Conservation (phyloP, 495 filamentous ascomycete genomes). For the Penicillium bovifimosum region DNA sequence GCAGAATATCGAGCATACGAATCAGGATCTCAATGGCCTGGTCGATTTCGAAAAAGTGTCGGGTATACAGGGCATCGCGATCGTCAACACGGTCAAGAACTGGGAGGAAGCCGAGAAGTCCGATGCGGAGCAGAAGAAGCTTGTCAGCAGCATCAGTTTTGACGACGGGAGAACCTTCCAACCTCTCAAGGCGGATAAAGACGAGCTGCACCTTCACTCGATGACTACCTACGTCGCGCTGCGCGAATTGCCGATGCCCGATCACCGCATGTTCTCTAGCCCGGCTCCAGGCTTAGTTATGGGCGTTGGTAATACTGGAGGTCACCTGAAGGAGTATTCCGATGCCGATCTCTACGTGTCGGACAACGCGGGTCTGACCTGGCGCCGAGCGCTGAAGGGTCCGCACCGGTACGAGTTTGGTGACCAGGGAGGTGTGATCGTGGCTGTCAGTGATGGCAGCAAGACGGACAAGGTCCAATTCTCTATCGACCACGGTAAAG, state of each 20-base stretch:
- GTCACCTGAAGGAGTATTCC: conserved; percentile 56
- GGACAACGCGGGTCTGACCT: conserved; percentile 83
- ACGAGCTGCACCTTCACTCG: conserved; percentile 79
- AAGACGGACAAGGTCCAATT: conserved; percentile 64
- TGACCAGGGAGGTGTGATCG: conserved; percentile 79
- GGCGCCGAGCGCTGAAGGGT: conserved; percentile 66
- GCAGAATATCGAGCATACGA: conserved; percentile 83
- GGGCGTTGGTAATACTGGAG: conserved; percentile 85
- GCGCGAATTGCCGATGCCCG: conserved; percentile 54
- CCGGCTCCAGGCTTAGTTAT: conserved; percentile 88
- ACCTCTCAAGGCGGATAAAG: conserved; percentile 51
- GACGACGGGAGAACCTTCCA: conserved; percentile 84
- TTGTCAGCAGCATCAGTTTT: conserved; percentile 80
- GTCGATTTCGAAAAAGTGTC: conserved; percentile 94
- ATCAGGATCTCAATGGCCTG: conserved; percentile 60
- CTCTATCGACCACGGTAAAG: conserved; percentile 80
- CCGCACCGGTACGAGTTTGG: conserved; percentile 95
- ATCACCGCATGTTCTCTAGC: conserved; percentile 80
- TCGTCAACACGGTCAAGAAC: conserved; percentile 88
- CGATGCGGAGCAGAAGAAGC: conserved; percentile 50
- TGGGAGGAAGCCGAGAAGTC: conserved; percentile 64
- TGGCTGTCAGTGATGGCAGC: conserved; percentile 66
- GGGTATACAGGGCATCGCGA: conserved; percentile 81
- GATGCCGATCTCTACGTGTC: conserved; percentile 80
- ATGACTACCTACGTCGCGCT: conserved; percentile 56